A percentile compares a stretch with the other conserved stretches of the same genome.
phyloP scores from a whole-genome alignment of 2,329 filamentous ascomycete genomes.

The Dendryphion nanum region DNA sequence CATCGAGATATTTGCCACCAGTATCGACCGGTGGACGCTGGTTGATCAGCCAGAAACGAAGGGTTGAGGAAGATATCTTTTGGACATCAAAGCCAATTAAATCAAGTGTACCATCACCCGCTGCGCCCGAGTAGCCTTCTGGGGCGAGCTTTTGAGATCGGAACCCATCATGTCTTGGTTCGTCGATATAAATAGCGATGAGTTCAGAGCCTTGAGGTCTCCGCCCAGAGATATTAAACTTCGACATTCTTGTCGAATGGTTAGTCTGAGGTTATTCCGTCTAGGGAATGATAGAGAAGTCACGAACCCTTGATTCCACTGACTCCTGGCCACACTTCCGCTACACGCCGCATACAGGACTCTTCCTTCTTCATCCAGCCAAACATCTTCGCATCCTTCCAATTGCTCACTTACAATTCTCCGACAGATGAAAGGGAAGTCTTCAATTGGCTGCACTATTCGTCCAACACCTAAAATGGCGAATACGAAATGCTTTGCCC shows the following conservation, averaged over 20 bases:
- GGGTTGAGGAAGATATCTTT: constrained; percentile 18
- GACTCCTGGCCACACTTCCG: constrained; percentile 15
- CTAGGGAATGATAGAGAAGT: too few relatives aligned
- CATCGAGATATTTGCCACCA: constrained; percentile 19
- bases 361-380: constrained; percentile 26
- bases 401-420: constrained; percentile 22
- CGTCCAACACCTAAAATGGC: constrained; percentile 25
- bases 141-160: constrained; percentile 20
- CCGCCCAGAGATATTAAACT: constrained; percentile 21
- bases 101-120: constrained; percentile 20
- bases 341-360: constrained; percentile 30
- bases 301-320: constrained; percentile 27
- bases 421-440: constrained; percentile 26
- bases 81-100: constrained; percentile 27
- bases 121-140: constrained; percentile 19
- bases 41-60: constrained; percentile 29
- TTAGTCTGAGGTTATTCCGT: background rate
- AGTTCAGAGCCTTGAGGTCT: constrained; percentile 22
- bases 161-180: constrained; percentile 21
- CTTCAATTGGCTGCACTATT: constrained; percentile 23
- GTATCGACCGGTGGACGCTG: constrained; percentile 24
- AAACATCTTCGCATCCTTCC: constrained; percentile 31
- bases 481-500: constrained; percentile 20
- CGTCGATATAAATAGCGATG: constrained; percentile 28
- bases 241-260: constrained; percentile 10